Evolutionary conservation across 2,329 filamentous ascomycete species (phyloP).

Genomic region (Sporothrix pallida): DNA sequence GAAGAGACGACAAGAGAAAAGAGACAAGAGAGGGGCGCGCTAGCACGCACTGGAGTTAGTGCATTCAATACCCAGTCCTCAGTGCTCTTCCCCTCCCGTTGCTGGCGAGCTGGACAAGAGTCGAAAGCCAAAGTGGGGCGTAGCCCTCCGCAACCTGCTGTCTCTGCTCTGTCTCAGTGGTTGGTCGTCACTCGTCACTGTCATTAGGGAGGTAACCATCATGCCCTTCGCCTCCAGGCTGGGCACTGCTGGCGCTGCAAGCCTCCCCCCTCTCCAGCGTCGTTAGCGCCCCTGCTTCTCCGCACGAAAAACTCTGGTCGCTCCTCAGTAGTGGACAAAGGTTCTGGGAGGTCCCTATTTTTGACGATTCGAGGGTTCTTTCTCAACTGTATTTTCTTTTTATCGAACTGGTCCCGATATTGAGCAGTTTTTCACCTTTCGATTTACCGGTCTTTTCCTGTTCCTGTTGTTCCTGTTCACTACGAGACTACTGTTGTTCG

Average conservation of each 20-base stretch:
- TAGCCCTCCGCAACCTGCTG: not conserved
- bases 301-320: constrained; percentile 29
- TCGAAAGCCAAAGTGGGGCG: not conserved
- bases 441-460: not conserved
- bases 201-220: too few relatives aligned
- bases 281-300: constrained; percentile 35
- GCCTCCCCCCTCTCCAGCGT: constrained; percentile 16
- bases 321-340: not conserved
- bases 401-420: not conserved
- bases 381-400: not conserved
- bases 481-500: not conserved
- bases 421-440: not conserved
- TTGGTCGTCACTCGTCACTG: too few relatives aligned
- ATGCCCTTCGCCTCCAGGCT: not conserved
- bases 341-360: not conserved
- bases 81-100: not conserved
- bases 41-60: not conserved
- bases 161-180: not conserved
- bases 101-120: not conserved
- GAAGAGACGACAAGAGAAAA: not conserved
- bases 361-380: not conserved
- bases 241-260: not conserved
- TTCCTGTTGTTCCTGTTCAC: not conserved
- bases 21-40: constrained; percentile 12
- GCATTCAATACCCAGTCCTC: too few relatives aligned